Evolutionary conservation across 371 early-diverging fungal species (phyloP).

Genomic region (Lichtheimia corymbifera): DNA sequence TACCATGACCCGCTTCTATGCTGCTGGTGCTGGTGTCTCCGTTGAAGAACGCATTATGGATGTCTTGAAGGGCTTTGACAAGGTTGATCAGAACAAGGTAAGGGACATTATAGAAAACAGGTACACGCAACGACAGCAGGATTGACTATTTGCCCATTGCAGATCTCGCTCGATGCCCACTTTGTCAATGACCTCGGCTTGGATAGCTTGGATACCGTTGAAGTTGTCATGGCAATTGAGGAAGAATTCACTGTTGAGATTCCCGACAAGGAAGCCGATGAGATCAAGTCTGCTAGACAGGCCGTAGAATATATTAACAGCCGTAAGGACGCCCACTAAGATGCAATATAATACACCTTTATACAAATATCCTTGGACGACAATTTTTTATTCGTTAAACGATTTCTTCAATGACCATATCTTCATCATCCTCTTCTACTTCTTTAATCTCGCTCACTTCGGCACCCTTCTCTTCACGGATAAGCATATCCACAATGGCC

Average conservation of each 20-base stretch:
- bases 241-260: conserved; percentile 98
- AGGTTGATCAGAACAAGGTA: conserved; percentile 91
- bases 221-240: conserved; percentile 98
- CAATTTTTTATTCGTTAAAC: conserved; percentile 24
- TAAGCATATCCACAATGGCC: conserved; percentile 81
- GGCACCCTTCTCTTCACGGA: conserved; percentile 76
- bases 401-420: conserved; percentile 60
- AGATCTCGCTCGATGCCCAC: conserved; percentile 85
- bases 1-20: conserved; percentile 60
- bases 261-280: conserved; percentile 96
- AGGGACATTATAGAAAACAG: neutral
- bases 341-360: neutral
- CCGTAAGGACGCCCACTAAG: conserved; percentile 80
- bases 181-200: conserved; percentile 94
- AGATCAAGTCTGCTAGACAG: conserved; percentile 84
- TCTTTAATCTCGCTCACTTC: conserved; percentile 29
- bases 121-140: neutral
- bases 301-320: conserved; percentile 86
- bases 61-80: conserved; percentile 91
- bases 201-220: conserved; percentile 95
- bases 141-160: neutral
- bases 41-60: conserved; percentile 86
- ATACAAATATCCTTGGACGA: conserved; percentile 1
- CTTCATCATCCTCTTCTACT: conserved; percentile 51
- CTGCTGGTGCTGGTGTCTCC: conserved; percentile 57